A percentile compares a stretch with the other conserved stretches of the same genome.
Conservation (phyloP, 2,329 filamentous ascomycete genomes). For the Trichothecium sympodiale region DNA sequence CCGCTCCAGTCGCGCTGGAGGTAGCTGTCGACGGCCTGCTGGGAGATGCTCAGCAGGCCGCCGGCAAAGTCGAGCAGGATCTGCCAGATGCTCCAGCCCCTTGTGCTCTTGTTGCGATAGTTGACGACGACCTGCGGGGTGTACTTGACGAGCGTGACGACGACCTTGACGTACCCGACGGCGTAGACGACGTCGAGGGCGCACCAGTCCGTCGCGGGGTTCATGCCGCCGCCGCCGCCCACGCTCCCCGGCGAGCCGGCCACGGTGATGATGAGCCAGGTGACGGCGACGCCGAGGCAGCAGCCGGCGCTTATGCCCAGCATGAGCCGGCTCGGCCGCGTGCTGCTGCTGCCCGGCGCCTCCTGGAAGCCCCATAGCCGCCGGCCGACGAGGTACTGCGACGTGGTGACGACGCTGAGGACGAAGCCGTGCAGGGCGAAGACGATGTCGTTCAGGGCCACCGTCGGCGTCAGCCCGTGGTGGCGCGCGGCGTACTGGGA, state of each 20-base stretch:
- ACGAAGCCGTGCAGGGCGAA: conserved; percentile 76
- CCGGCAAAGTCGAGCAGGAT: conserved; percentile 78
- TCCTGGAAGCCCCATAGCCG: conserved; percentile 64
- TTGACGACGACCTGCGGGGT: conserved; percentile 78
- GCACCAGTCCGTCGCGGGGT: conserved; percentile 40
- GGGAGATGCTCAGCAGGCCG: conserved; percentile 68
- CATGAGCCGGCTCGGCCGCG: conserved; percentile 48
- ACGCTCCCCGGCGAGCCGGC: conserved; percentile 14
- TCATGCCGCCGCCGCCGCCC: conserved; percentile 7
- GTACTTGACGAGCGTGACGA: conserved; percentile 87
- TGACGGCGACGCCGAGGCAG: conserved; percentile 44
- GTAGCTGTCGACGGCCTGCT: conserved; percentile 77
- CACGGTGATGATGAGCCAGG: conserved; percentile 34
- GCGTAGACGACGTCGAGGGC: conserved; percentile 55
- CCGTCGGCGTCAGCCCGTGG: conserved; percentile 65
- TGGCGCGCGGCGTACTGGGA: conserved; percentile 76
- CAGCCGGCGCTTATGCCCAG: conserved; percentile 61
- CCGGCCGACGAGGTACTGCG: conserved; percentile 59
- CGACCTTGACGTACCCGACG: conserved; percentile 78
- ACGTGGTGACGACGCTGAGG: conserved; percentile 61
- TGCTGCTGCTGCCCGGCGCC: conserved; percentile 39
- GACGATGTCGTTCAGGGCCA: conserved; percentile 78
- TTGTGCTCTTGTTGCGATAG: conserved; percentile 72
- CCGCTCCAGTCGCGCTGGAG: conserved; percentile 82
- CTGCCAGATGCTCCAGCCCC: conserved; percentile 77